phyloP scores from a whole-genome alignment of 345 rosid genomes.

The Eucalyptus melliodora region DNA sequence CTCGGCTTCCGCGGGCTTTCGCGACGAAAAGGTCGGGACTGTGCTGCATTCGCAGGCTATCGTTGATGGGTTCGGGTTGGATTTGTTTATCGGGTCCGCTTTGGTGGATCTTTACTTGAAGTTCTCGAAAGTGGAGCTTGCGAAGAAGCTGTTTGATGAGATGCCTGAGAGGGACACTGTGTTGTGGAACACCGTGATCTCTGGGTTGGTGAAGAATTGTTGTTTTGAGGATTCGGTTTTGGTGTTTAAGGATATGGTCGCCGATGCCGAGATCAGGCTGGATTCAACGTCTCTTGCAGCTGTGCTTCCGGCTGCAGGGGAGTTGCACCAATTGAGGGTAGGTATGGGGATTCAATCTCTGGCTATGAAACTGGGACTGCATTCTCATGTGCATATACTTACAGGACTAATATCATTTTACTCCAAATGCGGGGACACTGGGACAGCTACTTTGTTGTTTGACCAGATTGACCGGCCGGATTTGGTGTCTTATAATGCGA shows the following conservation, averaged over 20 bases:
- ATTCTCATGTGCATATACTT: constrained; percentile 35
- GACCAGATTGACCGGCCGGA: constrained; percentile 36
- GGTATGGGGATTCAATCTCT: constrained; percentile 59
- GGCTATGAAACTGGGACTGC: constrained; percentile 35
- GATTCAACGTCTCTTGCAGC: constrained; percentile 42
- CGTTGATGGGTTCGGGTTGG: constrained; percentile 43
- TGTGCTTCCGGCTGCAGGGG: constrained; percentile 64
- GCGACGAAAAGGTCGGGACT: constrained; percentile 22
- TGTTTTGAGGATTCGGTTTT: constrained; percentile 32
- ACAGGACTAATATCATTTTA: constrained; percentile 59
- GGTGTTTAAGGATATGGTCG: constrained; percentile 35
- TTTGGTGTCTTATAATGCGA: constrained; percentile 65
- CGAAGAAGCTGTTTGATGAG: constrained; percentile 47
- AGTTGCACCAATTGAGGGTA: constrained; percentile 43
- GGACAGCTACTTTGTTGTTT: constrained; percentile 29
- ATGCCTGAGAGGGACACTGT: constrained; percentile 54
- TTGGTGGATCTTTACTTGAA: constrained; percentile 44
- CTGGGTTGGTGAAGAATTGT: constrained; percentile 42
- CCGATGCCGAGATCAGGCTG: constrained; percentile 14
- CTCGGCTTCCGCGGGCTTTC: constrained; percentile 36
- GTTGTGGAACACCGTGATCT: constrained; percentile 52
- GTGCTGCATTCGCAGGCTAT: constrained; percentile 37
- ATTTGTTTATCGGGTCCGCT: constrained; percentile 49
- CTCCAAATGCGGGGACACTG: constrained; percentile 45
- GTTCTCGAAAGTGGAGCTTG: constrained; percentile 17